Base-by-base conservation (phyloP, 768 basidiomycete genomes). In the Boletus speciosus region DNA sequence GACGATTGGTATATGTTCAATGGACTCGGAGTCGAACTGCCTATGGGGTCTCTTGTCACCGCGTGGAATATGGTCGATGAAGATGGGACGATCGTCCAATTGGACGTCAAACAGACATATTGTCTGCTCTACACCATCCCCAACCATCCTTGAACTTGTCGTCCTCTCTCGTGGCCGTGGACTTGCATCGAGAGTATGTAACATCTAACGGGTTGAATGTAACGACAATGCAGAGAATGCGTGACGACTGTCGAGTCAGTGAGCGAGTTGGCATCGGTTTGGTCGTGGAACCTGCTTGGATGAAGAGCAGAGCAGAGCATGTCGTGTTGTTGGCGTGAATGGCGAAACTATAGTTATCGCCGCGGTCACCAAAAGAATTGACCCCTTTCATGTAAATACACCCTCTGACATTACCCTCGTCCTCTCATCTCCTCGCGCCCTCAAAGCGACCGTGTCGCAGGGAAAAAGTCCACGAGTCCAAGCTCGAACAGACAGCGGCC, bases 211-310 rank as follows among this genome's bases (percentile, higher is more conserved):
- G 56, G 16, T 23, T 66, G 38, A 47, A 67, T 37, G 65, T 65
- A 5, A 60, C 67, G 63, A 63, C 56, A 3, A 55, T 67, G 23
- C 51, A 39, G 15, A 11, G 34, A 16, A 47, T 25, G 35, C 32
- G 14, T 3, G 32, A 49, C 3, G 51, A 61, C 9, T 1, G 42
- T 21, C 52, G 51, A 15, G 37, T 66, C 19, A n/a, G 39, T 4
- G 60, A 67, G 38, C 60, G 65, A 8, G 38, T 66, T 31, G 60
- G 65, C 5, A 35, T 66, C 14, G 64, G 65, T 25, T 8, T 67
- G 16, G 25, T 62, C 6, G 32, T 57, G 7, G 60, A 67, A 39
- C 45, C 41, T 9, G 57, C 65, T 16, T 66, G 62, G 64, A 43
- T 63, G 39, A 41, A 48, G 21, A 39, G 32, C 7, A 7, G 14